Conservation (phyloP, 352 stramenopile species). For the Phytophthora melonis region DNA sequence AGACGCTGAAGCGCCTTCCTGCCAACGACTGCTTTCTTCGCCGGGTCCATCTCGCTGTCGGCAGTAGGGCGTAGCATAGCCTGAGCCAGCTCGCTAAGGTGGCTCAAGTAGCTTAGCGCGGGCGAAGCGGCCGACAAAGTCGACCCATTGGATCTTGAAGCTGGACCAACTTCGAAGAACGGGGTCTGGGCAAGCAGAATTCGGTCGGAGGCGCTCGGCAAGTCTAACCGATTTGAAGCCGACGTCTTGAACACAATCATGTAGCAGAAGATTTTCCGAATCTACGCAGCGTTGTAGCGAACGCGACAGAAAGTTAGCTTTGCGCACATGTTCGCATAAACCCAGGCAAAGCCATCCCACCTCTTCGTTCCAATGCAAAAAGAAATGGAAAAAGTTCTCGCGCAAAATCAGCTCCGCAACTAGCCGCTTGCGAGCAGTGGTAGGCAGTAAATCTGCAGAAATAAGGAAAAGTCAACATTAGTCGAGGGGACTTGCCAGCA, state of each 20-base stretch:
- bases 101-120: constrained; percentile 70
- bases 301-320: not conserved
- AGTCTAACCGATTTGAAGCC: constrained; percentile 75
- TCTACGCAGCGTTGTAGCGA: constrained; percentile 37
- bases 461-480: constrained; percentile 9
- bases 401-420: constrained; percentile 80
- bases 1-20: constrained; percentile 65
- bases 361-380: constrained; percentile 92
- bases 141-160: constrained; percentile 23
- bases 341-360: constrained; percentile 29
- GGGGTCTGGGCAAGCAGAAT: constrained; percentile 79
- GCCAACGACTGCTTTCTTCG: constrained; percentile 57
- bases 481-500: not conserved
- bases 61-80: constrained; percentile 60
- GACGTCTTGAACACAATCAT: constrained; percentile 88
- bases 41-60: constrained; percentile 45
- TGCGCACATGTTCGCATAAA: not conserved
- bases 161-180: constrained; percentile 61
- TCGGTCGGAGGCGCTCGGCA: constrained; percentile 76
- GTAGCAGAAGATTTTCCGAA: constrained; percentile 89
- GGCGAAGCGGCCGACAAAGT: constrained; percentile 41
- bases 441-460: constrained; percentile 69
- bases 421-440: constrained; percentile 67
- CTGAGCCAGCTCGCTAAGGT: constrained; percentile 78
- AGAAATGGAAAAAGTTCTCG: constrained; percentile 90